Evolutionary conservation across 202 grass and related monocot species (phyloP).

Genomic region (Panicum hallii): DNA sequence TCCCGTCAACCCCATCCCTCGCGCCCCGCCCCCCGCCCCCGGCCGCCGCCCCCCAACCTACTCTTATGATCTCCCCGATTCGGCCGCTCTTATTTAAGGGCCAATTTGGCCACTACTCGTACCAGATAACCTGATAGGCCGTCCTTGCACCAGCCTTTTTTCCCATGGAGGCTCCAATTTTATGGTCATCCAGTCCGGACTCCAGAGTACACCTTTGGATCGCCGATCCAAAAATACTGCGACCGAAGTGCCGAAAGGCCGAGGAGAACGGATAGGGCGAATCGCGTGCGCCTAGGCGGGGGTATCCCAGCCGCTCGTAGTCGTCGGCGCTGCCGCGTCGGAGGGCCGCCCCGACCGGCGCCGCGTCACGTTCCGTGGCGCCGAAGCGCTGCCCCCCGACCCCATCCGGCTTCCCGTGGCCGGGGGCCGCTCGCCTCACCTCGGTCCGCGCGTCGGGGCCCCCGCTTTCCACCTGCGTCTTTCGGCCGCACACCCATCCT

Average conservation of each 20-base stretch:
- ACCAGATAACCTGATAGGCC: slow-evolving; percentile 40
- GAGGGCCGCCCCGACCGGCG: not conserved
- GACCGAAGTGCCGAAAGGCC: not conserved
- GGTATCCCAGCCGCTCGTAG: slow-evolving; percentile 17
- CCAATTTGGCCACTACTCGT: slow-evolving; percentile 26
- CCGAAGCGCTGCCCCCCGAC: not conserved
- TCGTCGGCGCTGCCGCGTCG: slow-evolving; percentile 7
- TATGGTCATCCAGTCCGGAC: not conserved
- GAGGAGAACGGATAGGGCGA: not conserved
- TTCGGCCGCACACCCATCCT: slow-evolving; percentile 29
- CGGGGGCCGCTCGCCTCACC: not conserved
- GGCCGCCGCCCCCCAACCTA: not conserved
- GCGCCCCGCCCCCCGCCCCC: too few relatives aligned
- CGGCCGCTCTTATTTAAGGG: not conserved
- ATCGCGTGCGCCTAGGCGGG: slow-evolving; percentile 9
- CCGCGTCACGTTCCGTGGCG: not conserved
- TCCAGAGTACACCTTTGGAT: not conserved
- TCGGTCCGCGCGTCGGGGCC: not conserved
- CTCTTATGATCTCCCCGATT: not conserved
- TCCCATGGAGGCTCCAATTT: not conserved
- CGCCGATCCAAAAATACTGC: not conserved
- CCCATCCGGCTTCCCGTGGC: slow-evolving; percentile 7
- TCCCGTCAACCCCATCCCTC: too few relatives aligned
- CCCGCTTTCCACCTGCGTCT: slow-evolving; percentile 31
- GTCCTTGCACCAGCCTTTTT: not conserved